A percentile compares a stretch with the other conserved stretches of the same genome.
phyloP scores from a whole-genome alignment of 2,329 filamentous ascomycete genomes.

The Cercospora canescens region DNA sequence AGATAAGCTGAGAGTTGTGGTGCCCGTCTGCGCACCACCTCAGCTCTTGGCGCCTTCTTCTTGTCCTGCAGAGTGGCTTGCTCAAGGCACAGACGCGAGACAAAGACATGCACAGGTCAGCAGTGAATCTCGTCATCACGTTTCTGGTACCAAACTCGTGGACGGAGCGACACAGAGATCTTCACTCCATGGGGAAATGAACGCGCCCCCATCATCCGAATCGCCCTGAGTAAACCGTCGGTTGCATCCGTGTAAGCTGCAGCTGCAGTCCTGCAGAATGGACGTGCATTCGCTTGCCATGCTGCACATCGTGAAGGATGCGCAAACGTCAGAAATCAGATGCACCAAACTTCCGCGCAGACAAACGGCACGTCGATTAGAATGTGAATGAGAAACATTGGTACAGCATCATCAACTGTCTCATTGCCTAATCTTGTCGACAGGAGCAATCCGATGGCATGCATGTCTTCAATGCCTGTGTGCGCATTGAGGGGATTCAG shows the following conservation, averaged over 20 bases:
- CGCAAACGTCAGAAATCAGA: neutral
- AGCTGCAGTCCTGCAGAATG: neutral
- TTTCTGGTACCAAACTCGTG: neutral
- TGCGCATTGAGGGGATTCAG: neutral
- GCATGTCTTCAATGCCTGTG: neutral
- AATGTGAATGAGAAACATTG: neutral
- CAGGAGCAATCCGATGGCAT: neutral
- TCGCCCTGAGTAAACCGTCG: neutral
- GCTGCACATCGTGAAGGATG: neutral
- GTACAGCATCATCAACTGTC: constrained; percentile 6
- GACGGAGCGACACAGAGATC: neutral
- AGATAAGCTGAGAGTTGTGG: neutral
- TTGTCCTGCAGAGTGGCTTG: neutral
- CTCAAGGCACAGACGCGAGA: neutral
- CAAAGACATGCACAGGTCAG: neutral
- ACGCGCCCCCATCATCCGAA: neutral
- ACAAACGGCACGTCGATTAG: neutral
- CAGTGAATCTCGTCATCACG: neutral
- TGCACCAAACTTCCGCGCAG: neutral
- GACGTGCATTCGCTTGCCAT: neutral
- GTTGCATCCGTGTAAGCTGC: neutral
- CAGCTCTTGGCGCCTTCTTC: neutral
- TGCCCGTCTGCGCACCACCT: neutral
- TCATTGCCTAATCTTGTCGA: constrained; percentile 7
- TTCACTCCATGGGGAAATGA: neutral